Base-by-base conservation (phyloP, 331 rosid genomes). In the Acacia pycnantha region DNA sequence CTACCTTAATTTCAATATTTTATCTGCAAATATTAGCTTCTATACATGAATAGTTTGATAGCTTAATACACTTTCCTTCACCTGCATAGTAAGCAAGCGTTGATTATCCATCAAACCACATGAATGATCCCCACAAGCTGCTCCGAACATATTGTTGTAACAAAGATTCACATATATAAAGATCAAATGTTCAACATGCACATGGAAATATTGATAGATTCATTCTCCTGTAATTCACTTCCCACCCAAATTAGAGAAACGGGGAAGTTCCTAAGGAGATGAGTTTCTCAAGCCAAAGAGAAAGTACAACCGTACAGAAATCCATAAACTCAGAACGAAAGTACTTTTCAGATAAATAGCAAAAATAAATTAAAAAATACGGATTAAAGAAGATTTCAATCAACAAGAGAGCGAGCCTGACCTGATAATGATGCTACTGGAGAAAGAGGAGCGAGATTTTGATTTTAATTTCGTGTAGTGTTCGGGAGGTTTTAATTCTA, bases 381-480 rank as follows among this genome's bases (percentile, higher is more conserved):
- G 22, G 22, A 54, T 2, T 13, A 40, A 76, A 24, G 40, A 58
- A 73, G 59, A 29, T 41, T 72, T 71, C 50, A 72, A 31, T 61
- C 29, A 35, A 31, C 77, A 9, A 70, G 72, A 62, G 44, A 71
- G 65, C 62, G 51, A 85, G 79, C 85, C 90, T 82, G 77, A 69
- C 88, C 90, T 82, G 81, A 69, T 26, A 73, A 18, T 12, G 53
- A 43, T 70, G 11, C 74, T 81, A 58, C 33, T 26, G 1, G 74
- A 33, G 80, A 72, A 18, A 56, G 65, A 53, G 76, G 65, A 70
- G 40, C 77, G 74, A 35, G 41, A 37, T 37, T 37, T 37, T 37
- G 13, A 8, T 73, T 11, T 85, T 82, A 31, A 11, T 14, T 67
- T 16, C 6, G 27, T 12, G 2, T 31, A 35, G 50, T 10, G 58